Base-by-base conservation (phyloP, 306 rosid genomes). In the Gynostemma pentaphyllum region DNA sequence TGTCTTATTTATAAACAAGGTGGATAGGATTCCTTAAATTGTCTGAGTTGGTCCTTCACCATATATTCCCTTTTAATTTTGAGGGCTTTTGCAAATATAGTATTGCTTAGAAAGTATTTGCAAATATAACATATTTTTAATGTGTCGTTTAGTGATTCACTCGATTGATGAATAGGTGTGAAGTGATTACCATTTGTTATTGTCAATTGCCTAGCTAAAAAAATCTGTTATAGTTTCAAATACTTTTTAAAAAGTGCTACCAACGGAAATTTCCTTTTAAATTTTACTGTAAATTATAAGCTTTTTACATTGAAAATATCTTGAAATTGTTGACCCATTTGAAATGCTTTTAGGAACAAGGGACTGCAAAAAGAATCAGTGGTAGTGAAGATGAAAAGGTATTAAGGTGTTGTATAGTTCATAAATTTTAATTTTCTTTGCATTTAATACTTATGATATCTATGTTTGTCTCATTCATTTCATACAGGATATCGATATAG, bases 401-500 rank as follows among this genome's bases (percentile, higher is more conserved):
- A 79, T 59, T 74, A 32, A 39, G 1, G 47, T 59, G 65, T 59
- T 59, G 21, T 27, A 19, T 28, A 48, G 45, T 59, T 3, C 22
- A 48, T 44, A 57, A 39, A 37, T 28, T 37, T 48, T 64, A 22
- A 47, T 73, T 61, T 39, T 56, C 40, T 66, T 71, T 40, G 60
- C 52, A 28, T 68, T 40, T 64, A 39, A 72, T 66, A 23, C 14
- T 36, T 26, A 4, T 45, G 55, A 22, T 68, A 41, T 80, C 83
- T 66, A 73, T 60, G 66, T 46, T 52, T 40, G 72, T 13, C n/a
- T 7, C 53, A n/a, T 68, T 51, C 27, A 53, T 73, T 76, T 69
- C 53, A 46, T 66, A 73, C 83, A 92, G 98, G 95, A 84, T 71
- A 71, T 92, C 71, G 94, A 84, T 70, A 81, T 92, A 76, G 79